phyloP scores from a whole-genome alignment of 2,329 filamentous ascomycete genomes.

The Nannizziopsis arthrosporioides region DNA sequence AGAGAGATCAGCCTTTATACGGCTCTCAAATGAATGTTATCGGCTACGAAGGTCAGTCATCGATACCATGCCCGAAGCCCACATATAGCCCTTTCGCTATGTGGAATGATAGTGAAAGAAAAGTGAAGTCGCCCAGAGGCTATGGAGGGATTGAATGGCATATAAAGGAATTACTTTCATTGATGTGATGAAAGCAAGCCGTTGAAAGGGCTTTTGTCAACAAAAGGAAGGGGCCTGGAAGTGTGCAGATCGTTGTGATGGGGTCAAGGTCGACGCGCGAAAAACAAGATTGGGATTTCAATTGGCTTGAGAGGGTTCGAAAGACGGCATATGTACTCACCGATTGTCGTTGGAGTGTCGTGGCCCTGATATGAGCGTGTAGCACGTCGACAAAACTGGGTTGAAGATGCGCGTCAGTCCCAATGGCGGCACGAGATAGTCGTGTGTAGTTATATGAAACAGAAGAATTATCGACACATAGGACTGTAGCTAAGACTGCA shows the following conservation, averaged over 20 bases:
- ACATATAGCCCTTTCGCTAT: no score
- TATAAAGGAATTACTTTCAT: not conserved
- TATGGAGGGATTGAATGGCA: not conserved
- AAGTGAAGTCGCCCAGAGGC: not conserved
- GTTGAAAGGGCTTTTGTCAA: conserved; percentile 6
- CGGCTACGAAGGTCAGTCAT: not conserved
- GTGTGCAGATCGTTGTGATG: no score
- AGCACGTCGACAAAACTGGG: conserved; percentile 2
- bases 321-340: not conserved
- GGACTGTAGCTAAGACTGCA: conserved; percentile 4
- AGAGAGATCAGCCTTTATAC: not conserved
- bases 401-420: not conserved
- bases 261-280: no score
- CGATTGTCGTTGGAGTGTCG: conserved; percentile 1
- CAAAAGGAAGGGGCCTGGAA: not conserved
- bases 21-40: not conserved
- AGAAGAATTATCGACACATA: conserved; percentile 8
- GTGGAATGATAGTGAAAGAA: no score
- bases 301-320: no score
- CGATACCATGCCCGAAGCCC: not conserved
- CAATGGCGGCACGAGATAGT: not conserved
- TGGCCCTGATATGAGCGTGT: not conserved
- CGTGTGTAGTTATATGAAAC: conserved; percentile 1
- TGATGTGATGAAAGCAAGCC: not conserved
- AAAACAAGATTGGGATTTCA: no score